These are phyloP conservation scores for Neurospora sp. DNA, from an alignment of 495 filamentous ascomycete species.

Conservation along the genomic window DNA sequence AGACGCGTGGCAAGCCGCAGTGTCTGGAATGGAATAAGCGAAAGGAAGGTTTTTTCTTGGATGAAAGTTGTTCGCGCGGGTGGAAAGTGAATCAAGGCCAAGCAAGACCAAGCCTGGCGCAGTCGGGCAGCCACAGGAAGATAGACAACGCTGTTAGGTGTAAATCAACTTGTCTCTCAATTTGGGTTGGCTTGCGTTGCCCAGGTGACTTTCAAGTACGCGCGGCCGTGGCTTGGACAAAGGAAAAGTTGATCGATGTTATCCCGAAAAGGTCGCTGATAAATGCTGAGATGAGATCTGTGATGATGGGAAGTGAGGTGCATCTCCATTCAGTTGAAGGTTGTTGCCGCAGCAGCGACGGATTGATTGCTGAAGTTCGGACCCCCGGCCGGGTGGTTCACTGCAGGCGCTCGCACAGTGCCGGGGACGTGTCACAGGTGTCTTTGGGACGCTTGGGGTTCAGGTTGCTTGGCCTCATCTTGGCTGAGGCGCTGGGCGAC, in stretches of 20 bases:
- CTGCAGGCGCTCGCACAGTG: constrained; percentile 7
- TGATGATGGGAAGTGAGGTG: too few species aligned
- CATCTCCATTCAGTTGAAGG: neutral
- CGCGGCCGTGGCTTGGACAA: neutral
- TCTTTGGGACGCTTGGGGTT: neutral
- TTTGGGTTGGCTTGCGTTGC: neutral
- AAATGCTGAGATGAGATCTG: neutral
- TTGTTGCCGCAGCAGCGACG: neutral
- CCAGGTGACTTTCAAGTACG: neutral
- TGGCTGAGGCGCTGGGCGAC: constrained; percentile 1
- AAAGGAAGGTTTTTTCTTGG: neutral
- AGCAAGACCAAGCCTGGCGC: neutral
- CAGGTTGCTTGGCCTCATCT: constrained; percentile 2
- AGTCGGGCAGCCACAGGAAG: neutral
- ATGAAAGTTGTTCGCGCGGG: neutral
- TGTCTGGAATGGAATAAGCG: neutral
- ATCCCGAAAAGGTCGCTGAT: neutral
- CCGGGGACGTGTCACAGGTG: neutral
- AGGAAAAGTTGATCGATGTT: neutral
- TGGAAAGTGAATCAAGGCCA: neutral
- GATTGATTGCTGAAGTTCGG: too few species aligned
- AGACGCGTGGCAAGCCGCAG: neutral
- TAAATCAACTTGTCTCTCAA: neutral
- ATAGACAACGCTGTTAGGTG: neutral
- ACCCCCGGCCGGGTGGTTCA: neutral